These are phyloP conservation scores for Thielaviopsis musarum DNA, from an alignment of 2,329 filamentous ascomycete genomes.

Conservation along the genomic window DNA sequence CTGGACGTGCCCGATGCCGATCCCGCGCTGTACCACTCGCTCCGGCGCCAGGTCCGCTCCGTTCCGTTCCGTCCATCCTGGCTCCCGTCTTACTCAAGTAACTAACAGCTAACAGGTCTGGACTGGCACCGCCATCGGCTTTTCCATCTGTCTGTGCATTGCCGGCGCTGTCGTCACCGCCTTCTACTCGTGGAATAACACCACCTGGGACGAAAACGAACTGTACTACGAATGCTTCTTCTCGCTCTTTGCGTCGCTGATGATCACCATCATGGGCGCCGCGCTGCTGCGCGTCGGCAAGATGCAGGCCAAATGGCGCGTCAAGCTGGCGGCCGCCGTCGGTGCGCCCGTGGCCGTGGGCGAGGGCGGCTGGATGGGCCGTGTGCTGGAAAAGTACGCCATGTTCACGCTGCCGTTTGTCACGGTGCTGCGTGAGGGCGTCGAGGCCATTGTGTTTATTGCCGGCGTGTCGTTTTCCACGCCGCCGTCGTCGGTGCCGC, in stretches of 20 bases:
- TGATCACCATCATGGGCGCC: slow-evolving; percentile 68
- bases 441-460: slow-evolving; percentile 76
- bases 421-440: slow-evolving; percentile 70
- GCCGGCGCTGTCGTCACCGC: slow-evolving; percentile 53
- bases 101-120: slow-evolving; percentile 32
- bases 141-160: slow-evolving; percentile 47
- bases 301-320: slow-evolving; percentile 73
- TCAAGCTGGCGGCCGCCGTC: slow-evolving; percentile 59
- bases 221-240: slow-evolving; percentile 72
- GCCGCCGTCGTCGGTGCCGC: slow-evolving; percentile 58
- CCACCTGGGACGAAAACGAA: slow-evolving; percentile 52
- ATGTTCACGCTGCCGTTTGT: slow-evolving; percentile 80
- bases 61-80: too few relatives aligned
- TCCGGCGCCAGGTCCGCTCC: slow-evolving; percentile 8
- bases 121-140: slow-evolving; percentile 45
- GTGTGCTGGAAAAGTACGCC: slow-evolving; percentile 58
- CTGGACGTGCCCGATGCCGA: slow-evolving; percentile 26
- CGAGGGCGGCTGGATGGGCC: slow-evolving; percentile 37
- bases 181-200: slow-evolving; percentile 36
- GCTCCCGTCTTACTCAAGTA: neutral
- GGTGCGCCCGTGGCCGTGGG: slow-evolving; percentile 33
- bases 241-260: slow-evolving; percentile 53
- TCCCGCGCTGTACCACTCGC: slow-evolving; percentile 2
- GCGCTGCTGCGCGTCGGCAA: slow-evolving; percentile 69
- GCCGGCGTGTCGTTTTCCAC: slow-evolving; percentile 65